Evolutionary conservation across 2,329 filamentous ascomycete genomes (phyloP).

Genomic region (Botrytis porri): DNA sequence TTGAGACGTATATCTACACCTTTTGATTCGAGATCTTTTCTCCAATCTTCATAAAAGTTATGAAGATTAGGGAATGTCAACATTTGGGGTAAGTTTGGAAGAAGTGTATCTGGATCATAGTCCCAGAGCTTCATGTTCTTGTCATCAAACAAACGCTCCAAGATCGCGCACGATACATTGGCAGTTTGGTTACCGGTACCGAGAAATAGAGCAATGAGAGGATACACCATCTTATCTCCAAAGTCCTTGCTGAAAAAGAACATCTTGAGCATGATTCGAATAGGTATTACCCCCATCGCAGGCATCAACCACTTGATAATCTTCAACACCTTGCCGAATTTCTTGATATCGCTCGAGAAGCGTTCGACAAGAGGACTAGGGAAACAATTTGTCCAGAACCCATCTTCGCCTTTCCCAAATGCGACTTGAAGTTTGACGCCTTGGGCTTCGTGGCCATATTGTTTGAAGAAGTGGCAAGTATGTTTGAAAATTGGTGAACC

Average conservation of each 20-base stretch:
- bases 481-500: constrained; percentile 61
- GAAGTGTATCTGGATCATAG: constrained; percentile 52
- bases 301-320: constrained; percentile 59
- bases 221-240: constrained; percentile 66
- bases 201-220: constrained; percentile 69
- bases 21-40: constrained; percentile 49
- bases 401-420: constrained; percentile 56
- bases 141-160: constrained; percentile 58
- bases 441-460: constrained; percentile 54
- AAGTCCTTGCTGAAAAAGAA: constrained; percentile 70
- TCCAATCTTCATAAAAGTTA: constrained; percentile 60
- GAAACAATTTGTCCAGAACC: constrained; percentile 66
- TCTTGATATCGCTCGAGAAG: constrained; percentile 54
- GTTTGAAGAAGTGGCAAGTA: constrained; percentile 62
- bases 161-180: constrained; percentile 65
- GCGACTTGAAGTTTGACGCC: constrained; percentile 60
- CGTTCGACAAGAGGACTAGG: constrained; percentile 56
- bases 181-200: constrained; percentile 72
- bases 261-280: constrained; percentile 62
- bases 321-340: constrained; percentile 42
- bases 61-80: constrained; percentile 62
- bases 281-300: constrained; percentile 57
- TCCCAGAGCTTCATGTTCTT: constrained; percentile 59
- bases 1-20: constrained; percentile 56
- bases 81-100: constrained; percentile 62